Conservation (phyloP, 371 early-diverging fungal species). For the Mucor velutinosus region DNA sequence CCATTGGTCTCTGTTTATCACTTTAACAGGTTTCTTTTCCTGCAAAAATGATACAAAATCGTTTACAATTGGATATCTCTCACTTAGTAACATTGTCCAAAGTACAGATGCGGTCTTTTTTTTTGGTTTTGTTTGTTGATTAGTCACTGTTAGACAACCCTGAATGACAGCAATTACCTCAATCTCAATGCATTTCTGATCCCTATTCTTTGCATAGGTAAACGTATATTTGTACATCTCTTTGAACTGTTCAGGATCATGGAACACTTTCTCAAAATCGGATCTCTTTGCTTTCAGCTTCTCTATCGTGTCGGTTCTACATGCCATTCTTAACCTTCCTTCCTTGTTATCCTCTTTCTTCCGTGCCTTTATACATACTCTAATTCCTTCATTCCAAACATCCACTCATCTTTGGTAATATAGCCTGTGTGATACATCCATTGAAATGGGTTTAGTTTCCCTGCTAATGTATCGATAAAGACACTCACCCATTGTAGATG, state of each 20-base stretch:
- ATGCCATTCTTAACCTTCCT: neutral
- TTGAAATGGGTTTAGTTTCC: too few species aligned
- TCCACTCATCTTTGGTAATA: conserved; percentile 70
- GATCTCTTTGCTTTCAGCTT: conserved; percentile 49
- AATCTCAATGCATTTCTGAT: conserved; percentile 67
- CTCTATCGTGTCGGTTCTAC: conserved; percentile 58
- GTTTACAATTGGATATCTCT: conserved; percentile 47
- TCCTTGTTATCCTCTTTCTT: neutral
- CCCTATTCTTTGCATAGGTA: conserved; percentile 68
- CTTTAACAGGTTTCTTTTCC: conserved; percentile 62
- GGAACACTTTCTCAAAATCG: conserved; percentile 42
- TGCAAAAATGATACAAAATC: conserved; percentile 59
- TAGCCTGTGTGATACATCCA: conserved; percentile 41
- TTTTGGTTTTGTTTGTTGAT: neutral
- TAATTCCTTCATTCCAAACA: conserved; percentile 60
- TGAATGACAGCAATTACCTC: conserved; percentile 46
- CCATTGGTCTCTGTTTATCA: conserved; percentile 79
- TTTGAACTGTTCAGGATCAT: conserved; percentile 54
- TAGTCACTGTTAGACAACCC: neutral
- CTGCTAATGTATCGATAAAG: too few species aligned
- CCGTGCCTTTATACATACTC: conserved; percentile 38
- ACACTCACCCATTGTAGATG: conserved; percentile 55
- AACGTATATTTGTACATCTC: conserved; percentile 73
- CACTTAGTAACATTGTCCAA: conserved; percentile 56
- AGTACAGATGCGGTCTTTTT: conserved; percentile 55